Percentiles rank a stretch among this genome's conserved stretches.
Conservation (phyloP, 106 monocot genomes). For the Xerophyta viscosa region DNA sequence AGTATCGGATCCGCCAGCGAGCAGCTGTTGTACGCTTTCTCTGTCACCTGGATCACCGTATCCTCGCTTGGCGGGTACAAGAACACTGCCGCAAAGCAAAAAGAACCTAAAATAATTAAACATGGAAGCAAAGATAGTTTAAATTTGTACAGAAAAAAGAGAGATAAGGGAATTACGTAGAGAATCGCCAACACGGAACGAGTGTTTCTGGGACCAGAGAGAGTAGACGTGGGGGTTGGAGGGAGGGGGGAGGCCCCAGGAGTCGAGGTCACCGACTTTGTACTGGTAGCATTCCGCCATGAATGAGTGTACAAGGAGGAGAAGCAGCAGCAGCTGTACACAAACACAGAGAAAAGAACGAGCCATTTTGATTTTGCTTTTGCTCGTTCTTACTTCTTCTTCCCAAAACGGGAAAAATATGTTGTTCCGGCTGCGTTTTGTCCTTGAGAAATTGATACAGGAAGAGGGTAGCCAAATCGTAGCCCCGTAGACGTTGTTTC, state of each 20-base stretch:
- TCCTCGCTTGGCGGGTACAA: conserved; percentile 96
- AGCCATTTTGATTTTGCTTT: no score
- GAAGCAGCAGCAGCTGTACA: conserved; percentile 1
- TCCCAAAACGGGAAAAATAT: no score
- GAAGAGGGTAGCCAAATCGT: no score
- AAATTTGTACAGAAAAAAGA: neutral
- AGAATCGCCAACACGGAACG: conserved; percentile 47
- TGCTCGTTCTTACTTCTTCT: no score
- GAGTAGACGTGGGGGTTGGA: conserved; percentile 40
- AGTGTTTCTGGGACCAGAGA: conserved; percentile 38
- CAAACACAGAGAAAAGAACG: no score
- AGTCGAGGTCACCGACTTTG: conserved; percentile 64
- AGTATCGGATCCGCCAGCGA: conserved; percentile 32
- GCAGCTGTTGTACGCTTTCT: conserved; percentile 56
- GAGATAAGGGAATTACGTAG: conserved; percentile 35
- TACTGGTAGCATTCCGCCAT: conserved; percentile 17
- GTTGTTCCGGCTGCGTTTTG: no score
- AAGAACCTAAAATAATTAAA: neutral
- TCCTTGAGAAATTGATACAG: no score
- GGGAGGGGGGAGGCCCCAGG: conserved; percentile 59
- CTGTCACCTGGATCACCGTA: conserved; percentile 76
- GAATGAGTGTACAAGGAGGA: no score
- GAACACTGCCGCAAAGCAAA: conserved; percentile 43
- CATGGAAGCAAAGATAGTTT: conserved; percentile 25
- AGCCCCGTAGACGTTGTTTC: no score